These are phyloP conservation scores for Phoma sp. DNA, from an alignment of 2,329 filamentous ascomycete species.

Conservation along the genomic window DNA sequence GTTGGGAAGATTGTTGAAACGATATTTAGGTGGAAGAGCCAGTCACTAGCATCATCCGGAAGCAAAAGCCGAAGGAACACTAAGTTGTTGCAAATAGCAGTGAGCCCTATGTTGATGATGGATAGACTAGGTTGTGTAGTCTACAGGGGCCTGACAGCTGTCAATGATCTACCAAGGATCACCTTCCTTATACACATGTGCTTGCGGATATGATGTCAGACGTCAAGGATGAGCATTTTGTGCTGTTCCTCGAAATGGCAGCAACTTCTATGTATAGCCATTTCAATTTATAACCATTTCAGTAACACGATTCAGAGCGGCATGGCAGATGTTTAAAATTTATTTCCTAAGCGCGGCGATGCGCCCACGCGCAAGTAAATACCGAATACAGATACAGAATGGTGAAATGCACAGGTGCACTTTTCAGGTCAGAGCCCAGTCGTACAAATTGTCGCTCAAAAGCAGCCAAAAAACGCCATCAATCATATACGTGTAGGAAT, in stretches of 20 bases:
- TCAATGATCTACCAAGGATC: neutral
- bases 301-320: no score
- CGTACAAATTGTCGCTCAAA: constrained; percentile 27
- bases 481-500: constrained; percentile 32
- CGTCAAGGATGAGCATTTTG: neutral
- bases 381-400: constrained; percentile 47
- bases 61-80: no score
- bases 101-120: neutral
- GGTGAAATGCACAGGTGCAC: constrained; percentile 35
- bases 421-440: constrained; percentile 23
- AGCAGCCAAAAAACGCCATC: constrained; percentile 32
- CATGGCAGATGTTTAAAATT: constrained; percentile 30
- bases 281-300: no score
- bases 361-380: constrained; percentile 29
- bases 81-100: neutral
- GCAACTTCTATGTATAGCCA: no score
- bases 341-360: constrained; percentile 23
- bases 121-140: neutral
- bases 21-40: neutral
- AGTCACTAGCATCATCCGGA: no score
- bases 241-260: neutral
- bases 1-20: neutral
- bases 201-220: constrained; percentile 13
- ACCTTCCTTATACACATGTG: neutral
- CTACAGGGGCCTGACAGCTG: neutral